These are phyloP conservation scores for Allium fistulosum DNA, from an alignment of 106 monocot species.

Conservation along the genomic window DNA sequence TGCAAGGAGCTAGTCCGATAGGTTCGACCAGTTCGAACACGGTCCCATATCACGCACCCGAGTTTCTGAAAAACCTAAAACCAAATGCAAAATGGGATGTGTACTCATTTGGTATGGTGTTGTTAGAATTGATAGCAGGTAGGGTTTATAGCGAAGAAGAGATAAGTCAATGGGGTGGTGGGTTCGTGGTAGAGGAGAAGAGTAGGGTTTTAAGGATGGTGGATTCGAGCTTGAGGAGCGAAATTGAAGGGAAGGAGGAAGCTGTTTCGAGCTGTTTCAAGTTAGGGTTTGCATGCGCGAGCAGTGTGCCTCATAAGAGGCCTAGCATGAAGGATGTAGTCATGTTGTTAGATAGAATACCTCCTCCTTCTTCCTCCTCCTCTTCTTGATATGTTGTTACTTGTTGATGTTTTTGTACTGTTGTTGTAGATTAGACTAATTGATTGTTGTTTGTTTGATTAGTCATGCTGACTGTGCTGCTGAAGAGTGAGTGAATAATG, in stretches of 20 bases:
- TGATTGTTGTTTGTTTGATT: slow-evolving; percentile 5
- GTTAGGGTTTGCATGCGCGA: slow-evolving; percentile 69
- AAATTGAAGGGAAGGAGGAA: slow-evolving; percentile 74
- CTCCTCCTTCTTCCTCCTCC: slow-evolving; percentile 4
- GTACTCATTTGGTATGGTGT: slow-evolving; percentile 78
- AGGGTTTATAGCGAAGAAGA: slow-evolving; percentile 70
- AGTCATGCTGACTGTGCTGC: no score
- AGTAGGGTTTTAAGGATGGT: slow-evolving; percentile 57
- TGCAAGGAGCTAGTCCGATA: slow-evolving; percentile 33
- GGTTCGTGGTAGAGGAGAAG: slow-evolving; percentile 55
- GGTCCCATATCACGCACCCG: slow-evolving; percentile 75
- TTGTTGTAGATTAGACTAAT: slow-evolving; percentile 13
- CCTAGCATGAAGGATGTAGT: slow-evolving; percentile 83
- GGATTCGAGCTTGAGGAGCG: slow-evolving; percentile 72
- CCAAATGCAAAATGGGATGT: slow-evolving; percentile 82
- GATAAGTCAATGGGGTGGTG: slow-evolving; percentile 52
- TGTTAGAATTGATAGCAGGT: slow-evolving; percentile 73
- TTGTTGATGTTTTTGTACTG: background rate
- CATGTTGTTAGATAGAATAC: slow-evolving; percentile 56
- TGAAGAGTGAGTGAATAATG: no score
- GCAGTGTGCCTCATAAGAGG: slow-evolving; percentile 53
- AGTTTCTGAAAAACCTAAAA: slow-evolving; percentile 72
- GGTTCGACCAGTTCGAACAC: slow-evolving; percentile 12
- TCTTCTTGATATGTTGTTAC: background rate
- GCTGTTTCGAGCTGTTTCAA: slow-evolving; percentile 56